These are phyloP conservation scores for Pyrenochaeta sp. DNA, from an alignment of 2,329 filamentous ascomycete species.

Conservation along the genomic window DNA sequence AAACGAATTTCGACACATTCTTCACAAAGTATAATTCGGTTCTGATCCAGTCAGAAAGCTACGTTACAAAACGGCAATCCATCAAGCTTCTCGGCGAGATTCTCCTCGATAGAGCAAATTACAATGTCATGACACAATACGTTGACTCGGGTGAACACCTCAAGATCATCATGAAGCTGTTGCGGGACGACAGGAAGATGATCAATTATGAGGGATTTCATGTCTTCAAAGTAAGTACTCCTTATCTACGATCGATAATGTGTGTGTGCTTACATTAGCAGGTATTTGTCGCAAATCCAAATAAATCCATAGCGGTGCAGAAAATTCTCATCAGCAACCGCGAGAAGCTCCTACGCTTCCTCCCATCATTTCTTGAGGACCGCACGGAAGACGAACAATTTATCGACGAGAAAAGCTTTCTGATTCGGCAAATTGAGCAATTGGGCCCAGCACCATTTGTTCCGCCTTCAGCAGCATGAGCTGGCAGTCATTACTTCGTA, in stretches of 20 bases:
- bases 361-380: conserved; percentile 92
- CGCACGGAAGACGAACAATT: conserved; percentile 98
- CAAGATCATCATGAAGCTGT: conserved; percentile 97
- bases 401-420: conserved; percentile 94
- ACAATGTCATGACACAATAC: conserved; percentile 97
- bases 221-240: conserved; percentile 79
- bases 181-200: conserved; percentile 97
- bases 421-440: conserved; percentile 87
- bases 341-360: conserved; percentile 86
- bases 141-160: conserved; percentile 95
- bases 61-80: conserved; percentile 97
- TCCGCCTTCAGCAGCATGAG: conserved; percentile 30
- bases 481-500: neutral
- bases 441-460: conserved; percentile 45
- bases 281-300: conserved; percentile 98
- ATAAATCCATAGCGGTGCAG: conserved; percentile 96
- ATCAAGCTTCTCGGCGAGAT: conserved; percentile 98
- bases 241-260: neutral
- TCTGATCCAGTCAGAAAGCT: conserved; percentile 90
- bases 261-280: conserved; percentile 38
- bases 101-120: conserved; percentile 92
- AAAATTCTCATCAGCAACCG: conserved; percentile 96
- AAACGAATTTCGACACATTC: conserved; percentile 91
- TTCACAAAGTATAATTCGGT: conserved; percentile 89
- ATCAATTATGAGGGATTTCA: conserved; percentile 99